Evolutionary conservation across 257 asterid genomes (phyloP), one percentile per base, ranked within the genome.

Genomic region (Solanum etuberosum): DNA sequence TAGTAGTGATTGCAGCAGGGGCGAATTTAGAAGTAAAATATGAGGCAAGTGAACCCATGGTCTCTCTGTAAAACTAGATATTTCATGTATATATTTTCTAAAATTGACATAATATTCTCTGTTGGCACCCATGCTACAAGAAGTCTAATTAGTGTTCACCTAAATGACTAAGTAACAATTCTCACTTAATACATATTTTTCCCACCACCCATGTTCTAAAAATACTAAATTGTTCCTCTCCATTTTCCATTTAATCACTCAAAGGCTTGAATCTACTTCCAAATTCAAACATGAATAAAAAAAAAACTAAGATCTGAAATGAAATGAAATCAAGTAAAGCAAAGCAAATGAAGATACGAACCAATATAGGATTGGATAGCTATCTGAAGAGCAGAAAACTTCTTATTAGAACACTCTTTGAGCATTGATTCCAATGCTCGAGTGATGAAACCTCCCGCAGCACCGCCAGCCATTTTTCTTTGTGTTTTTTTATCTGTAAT

Each of bases 401-500:
- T 95, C 92, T 89, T 95, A 86, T 88, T 90, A 83, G 98, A 90
- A 89, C 96, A 93, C 92, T 97, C 99, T 87, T 95, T 97, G 91
- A 95, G 96, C 98, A 97, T 95, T 81, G 98, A 93, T 90, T 97
- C 98, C 84, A 95, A 95, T 83, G 99, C 99, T 89, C 99, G 94
- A 70, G 98, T 91, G 74, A 97, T 93, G 86, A 97, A 97, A 54
- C 99, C 99, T 51, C 99, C 99, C 12, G 99, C 99, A 89, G 99
- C 99, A 34, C 95, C 97, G 63, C 98, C 96, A 92, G 96, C 95
- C 95, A 94, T 94, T 29, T 85, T 90, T 80, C 89, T 87, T 63
- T 67, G 25, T 29, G n/a, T 68, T 71, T 65, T 65, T 27, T 46
- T 40, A 71, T 85, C 72, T 46, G 9, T 5, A 27, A 27, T 78